Conservation (phyloP, 495 filamentous ascomycete genomes). For the Jackrogersella minutella region DNA sequence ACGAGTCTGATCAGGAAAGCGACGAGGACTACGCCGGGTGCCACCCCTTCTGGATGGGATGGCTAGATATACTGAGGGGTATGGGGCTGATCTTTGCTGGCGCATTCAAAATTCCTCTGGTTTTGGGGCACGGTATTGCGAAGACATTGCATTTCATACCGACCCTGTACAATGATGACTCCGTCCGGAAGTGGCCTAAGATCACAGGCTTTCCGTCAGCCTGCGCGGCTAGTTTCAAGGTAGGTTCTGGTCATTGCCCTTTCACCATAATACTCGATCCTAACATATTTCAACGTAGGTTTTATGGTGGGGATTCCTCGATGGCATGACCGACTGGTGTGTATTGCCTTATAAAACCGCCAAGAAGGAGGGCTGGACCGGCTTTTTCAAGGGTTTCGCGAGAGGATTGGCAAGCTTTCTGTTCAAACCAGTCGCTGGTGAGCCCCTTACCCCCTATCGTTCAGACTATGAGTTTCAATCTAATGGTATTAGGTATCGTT, state of each 20-base stretch:
- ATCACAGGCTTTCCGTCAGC: slow-evolving; percentile 67
- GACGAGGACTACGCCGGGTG: slow-evolving; percentile 29
- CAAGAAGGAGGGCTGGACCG: slow-evolving; percentile 59
- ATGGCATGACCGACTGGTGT: slow-evolving; percentile 54
- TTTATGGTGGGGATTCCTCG: slow-evolving; percentile 61
- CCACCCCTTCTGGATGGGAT: slow-evolving; percentile 34
- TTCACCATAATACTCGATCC: neutral
- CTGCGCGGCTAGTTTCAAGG: slow-evolving; percentile 59
- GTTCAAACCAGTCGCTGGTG: slow-evolving; percentile 63
- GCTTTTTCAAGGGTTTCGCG: slow-evolving; percentile 64
- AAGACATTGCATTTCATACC: slow-evolving; percentile 75
- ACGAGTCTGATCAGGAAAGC: slow-evolving; percentile 1
- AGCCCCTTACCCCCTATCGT: slow-evolving; percentile 16
- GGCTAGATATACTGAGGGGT: slow-evolving; percentile 47
- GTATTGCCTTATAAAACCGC: slow-evolving; percentile 61
- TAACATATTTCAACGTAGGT: slow-evolving; percentile 11
- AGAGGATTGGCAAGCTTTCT: slow-evolving; percentile 63
- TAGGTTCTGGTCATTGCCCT: slow-evolving; percentile 19
- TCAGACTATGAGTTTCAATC: slow-evolving; percentile 8
- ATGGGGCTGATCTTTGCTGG: slow-evolving; percentile 59
- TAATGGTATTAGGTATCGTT: slow-evolving; percentile 45
- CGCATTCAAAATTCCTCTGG: slow-evolving; percentile 64
- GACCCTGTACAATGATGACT: slow-evolving; percentile 70
- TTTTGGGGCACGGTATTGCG: slow-evolving; percentile 66
- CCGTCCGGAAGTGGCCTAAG: slow-evolving; percentile 63